These are phyloP conservation scores for Cladosporium sp. DNA, from an alignment of 2,329 filamentous ascomycete genomes.

Conservation along the genomic window DNA sequence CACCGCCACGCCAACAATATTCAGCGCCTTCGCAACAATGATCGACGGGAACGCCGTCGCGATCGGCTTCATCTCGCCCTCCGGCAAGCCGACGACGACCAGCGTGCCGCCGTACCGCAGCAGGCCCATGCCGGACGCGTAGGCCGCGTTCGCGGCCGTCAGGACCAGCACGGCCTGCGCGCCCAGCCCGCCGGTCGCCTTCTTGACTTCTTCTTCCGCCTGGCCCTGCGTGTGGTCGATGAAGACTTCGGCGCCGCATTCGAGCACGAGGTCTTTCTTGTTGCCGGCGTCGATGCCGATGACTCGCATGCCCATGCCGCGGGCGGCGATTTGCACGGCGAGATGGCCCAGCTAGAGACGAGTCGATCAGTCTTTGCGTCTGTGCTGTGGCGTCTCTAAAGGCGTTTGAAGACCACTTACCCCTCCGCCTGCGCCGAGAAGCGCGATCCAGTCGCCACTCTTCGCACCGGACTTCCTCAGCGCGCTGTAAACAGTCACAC, in stretches of 20 bases:
- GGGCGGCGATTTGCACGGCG: slow-evolving; percentile 53
- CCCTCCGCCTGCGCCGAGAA: slow-evolving; percentile 34
- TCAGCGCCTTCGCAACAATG: slow-evolving; percentile 37
- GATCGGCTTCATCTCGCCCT: slow-evolving; percentile 42
- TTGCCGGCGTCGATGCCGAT: slow-evolving; percentile 59
- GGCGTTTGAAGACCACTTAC: background rate
- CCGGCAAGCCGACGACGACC: slow-evolving; percentile 43
- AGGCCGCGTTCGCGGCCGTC: slow-evolving; percentile 43
- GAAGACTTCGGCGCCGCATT: slow-evolving; percentile 61
- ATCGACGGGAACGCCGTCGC: slow-evolving; percentile 35
- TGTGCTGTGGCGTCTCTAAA: background rate
- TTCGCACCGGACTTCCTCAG: slow-evolving; percentile 55
- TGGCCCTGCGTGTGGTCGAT: slow-evolving; percentile 54
- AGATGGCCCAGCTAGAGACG: slow-evolving; percentile 50
- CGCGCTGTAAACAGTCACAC: slow-evolving; percentile 61
- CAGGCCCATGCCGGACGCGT: slow-evolving; percentile 35
- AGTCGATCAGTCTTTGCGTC: background rate
- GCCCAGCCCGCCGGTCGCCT: slow-evolving; percentile 52
- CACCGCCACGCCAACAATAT: slow-evolving; percentile 42
- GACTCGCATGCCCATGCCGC: slow-evolving; percentile 58
- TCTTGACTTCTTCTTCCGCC: slow-evolving; percentile 50
- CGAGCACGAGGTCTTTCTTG: slow-evolving; percentile 56
- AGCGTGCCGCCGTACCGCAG: slow-evolving; percentile 41
- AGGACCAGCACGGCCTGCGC: slow-evolving; percentile 55
- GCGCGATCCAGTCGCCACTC: slow-evolving; percentile 55